Evolutionary conservation across 306 rosid genomes (phyloP), one percentile per base, ranked within the genome.

Genomic region (Cicer arietinum): DNA sequence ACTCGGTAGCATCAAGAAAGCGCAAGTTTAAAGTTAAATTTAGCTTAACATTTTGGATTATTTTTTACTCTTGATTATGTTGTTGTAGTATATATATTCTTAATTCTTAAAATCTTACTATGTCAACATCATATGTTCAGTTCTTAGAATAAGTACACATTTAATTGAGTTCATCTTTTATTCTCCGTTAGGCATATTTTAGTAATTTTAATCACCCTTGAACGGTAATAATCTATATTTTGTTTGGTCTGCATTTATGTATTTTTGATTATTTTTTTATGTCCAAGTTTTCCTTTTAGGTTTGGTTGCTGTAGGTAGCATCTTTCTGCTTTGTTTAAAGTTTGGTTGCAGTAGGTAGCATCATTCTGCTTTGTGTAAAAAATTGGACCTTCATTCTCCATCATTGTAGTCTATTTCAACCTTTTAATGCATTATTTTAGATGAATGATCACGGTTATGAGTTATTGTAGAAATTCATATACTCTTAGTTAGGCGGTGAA

Each of bases 231-330:
- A 72, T 40, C 40, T 79, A 73, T 22, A 37, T 40, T 16, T 35
- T 25, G 41, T 14, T 65, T 6, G 30, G 53, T 66, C 45, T 51
- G 57, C 13, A 63, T 64, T 52, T 63, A 20, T 12, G 46, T 37
- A 59, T 7, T 20, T 35, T 25, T 51, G 59, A 2, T 42, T 65
- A 12, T 47, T 56, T 16, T 73, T 56, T 54, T 2, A 79, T 65
- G 8, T 4, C 40, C 40, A 20, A 54, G 48, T 46, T 56, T 73
- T 73, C 39, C 54, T 73, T 61, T 79, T 57, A 44, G 68, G 22
- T 56, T 53, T 46, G 41, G 69, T 73, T 52, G 77, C 44, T n/a
- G 82, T 61, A 61, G 65, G 40, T 65, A 73, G 69, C 52, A 42
- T 45, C 18, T 3, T 18, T 18, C 59, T 51, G 40, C 61, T n/a